Percentiles rank a stretch among this genome's conserved stretches.
Evolutionary conservation across 148 eudicot genomes (phyloP).

Genomic region (Silene uniflora): DNA sequence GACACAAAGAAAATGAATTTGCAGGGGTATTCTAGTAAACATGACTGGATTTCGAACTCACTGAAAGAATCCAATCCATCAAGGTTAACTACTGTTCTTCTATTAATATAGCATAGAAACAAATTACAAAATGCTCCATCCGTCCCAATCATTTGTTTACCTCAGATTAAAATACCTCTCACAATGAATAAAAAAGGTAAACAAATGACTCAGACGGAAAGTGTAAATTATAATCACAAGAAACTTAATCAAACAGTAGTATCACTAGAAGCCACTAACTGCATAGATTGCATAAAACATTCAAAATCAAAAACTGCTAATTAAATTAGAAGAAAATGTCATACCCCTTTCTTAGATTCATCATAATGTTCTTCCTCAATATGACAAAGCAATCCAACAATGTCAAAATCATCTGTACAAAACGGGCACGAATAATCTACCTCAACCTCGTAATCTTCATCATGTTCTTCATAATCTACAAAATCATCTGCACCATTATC

Average conservation of each 20-base stretch:
- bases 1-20: background rate
- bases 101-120: too few species aligned
- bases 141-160: too few species aligned
- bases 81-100: background rate
- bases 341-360: slow-evolving; percentile 60
- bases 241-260: background rate
- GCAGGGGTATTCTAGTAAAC: background rate
- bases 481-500: slow-evolving; percentile 20
- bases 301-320: background rate
- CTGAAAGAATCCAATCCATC: background rate
- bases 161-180: too few species aligned
- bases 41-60: background rate
- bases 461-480: slow-evolving; percentile 35
- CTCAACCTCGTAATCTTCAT: slow-evolving; percentile 39
- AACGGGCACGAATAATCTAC: slow-evolving; percentile 56
- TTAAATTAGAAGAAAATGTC: background rate
- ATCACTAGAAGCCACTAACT: background rate
- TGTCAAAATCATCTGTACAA: slow-evolving; percentile 58
- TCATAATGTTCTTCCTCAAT: slow-evolving; percentile 53
- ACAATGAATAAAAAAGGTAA: too few species aligned
- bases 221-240: background rate
- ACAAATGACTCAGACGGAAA: too few species aligned
- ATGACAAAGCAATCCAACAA: slow-evolving; percentile 62
- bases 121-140: background rate
- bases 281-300: background rate